phyloP scores from a whole-genome alignment of 2,329 filamentous ascomycete species.

The Curvularia verruculosa region DNA sequence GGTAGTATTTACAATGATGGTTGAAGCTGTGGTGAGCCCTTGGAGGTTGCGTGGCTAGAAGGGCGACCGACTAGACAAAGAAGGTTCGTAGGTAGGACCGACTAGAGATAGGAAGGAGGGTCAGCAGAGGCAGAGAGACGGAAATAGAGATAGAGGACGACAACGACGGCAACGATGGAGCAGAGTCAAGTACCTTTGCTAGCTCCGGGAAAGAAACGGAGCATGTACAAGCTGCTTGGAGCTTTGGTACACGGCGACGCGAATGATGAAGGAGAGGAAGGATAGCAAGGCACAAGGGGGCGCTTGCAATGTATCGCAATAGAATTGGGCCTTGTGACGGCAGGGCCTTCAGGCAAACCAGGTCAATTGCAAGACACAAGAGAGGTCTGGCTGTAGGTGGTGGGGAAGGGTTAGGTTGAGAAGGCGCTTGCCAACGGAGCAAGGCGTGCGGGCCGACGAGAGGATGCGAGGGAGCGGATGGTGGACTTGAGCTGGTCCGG shows the following conservation, averaged over 20 bases:
- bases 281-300: background rate
- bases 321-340: slow-evolving; percentile 11
- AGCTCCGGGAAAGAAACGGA: slow-evolving; percentile 5
- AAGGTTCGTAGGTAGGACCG: slow-evolving; percentile 25
- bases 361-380: slow-evolving; percentile 23
- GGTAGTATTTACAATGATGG: slow-evolving; percentile 11
- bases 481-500: slow-evolving; percentile 20
- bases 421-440: slow-evolving; percentile 15
- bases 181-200: slow-evolving; percentile 26
- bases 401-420: slow-evolving; percentile 14
- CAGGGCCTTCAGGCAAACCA: slow-evolving; percentile 4
- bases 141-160: too few relatives aligned
- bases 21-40: slow-evolving; percentile 15
- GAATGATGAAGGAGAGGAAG: background rate
- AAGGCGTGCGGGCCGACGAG: slow-evolving; percentile 13
- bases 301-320: background rate
- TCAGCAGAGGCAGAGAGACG: slow-evolving; percentile 29
- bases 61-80: slow-evolving; percentile 34
- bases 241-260: slow-evolving; percentile 9
- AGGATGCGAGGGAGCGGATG: slow-evolving; percentile 18
- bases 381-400: slow-evolving; percentile 9
- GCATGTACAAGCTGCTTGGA: slow-evolving; percentile 11
- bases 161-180: slow-evolving; percentile 6
- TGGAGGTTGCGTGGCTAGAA: slow-evolving; percentile 21
- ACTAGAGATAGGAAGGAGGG: slow-evolving; percentile 27